phyloP scores from a whole-genome alignment of 1,284 basidiomycete species.

The Irpex sp. region DNA sequence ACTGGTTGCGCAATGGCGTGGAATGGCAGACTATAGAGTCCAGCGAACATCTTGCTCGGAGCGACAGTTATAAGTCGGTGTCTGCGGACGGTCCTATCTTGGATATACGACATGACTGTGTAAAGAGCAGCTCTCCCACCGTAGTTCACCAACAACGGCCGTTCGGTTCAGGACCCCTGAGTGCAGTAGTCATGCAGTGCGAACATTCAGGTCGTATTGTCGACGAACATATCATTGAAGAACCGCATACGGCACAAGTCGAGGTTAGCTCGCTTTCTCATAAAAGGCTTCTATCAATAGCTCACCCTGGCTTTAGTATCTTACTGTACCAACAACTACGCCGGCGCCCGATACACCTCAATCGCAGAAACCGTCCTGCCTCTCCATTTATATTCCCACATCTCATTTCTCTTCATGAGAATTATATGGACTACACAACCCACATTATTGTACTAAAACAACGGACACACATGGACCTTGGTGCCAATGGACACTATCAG shows the following conservation, averaged over 20 bases:
- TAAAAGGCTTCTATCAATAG: background rate
- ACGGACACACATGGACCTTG: too few species aligned
- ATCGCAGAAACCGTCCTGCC: too few species aligned
- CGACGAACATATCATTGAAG: background rate
- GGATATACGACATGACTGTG: constrained; percentile 7
- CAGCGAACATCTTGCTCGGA: background rate
- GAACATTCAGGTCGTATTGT: background rate
- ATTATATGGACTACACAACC: too few species aligned
- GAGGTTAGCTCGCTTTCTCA: background rate
- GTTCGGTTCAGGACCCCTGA: background rate
- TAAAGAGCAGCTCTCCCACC: constrained; percentile 9
- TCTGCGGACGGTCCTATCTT: background rate
- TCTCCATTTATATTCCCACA: too few species aligned
- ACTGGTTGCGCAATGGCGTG: constrained; percentile 4
- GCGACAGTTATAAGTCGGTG: background rate
- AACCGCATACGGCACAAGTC: background rate
- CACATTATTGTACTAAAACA: too few species aligned
- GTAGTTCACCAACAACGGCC: constrained; percentile 5
- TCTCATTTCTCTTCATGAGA: too few species aligned
- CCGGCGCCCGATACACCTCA: too few species aligned
- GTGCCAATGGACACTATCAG: too few species aligned
- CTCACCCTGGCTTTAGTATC: too few species aligned
- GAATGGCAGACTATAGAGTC: constrained; percentile 6
- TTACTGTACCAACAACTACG: too few species aligned
- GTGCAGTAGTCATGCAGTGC: constrained; percentile 2